These are phyloP conservation scores for Wickerhamiella sorbophila DNA, from an alignment of 805 yeast genomes.

Conservation along the genomic window DNA sequence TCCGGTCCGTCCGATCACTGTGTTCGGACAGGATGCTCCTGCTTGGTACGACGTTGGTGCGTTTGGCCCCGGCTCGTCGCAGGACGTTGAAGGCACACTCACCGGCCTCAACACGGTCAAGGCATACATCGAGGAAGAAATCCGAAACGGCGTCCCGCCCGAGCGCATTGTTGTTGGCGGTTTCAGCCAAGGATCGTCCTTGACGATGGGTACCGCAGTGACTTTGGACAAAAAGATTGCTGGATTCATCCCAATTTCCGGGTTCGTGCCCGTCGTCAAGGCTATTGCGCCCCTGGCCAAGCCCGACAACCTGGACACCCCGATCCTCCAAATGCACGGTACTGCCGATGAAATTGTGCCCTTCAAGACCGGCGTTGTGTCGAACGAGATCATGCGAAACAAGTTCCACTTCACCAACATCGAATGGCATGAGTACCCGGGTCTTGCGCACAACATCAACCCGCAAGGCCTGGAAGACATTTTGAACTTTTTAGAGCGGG, in stretches of 20 bases:
- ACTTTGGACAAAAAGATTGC: slow-evolving; percentile 41
- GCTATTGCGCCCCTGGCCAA: slow-evolving; percentile 9
- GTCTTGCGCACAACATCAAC: slow-evolving; percentile 53
- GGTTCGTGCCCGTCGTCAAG: slow-evolving; percentile 37
- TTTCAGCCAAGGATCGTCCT: slow-evolving; percentile 86
- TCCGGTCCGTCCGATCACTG: slow-evolving; percentile 53
- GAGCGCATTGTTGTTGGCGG: slow-evolving; percentile 77
- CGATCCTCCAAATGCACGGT: slow-evolving; percentile 85
- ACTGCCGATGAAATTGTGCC: slow-evolving; percentile 53
- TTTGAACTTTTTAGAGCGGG: slow-evolving; percentile 31
- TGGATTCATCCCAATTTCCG: slow-evolving; percentile 66
- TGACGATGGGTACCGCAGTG: slow-evolving; percentile 34
- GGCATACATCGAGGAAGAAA: slow-evolving; percentile 22
- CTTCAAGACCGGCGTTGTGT: slow-evolving; percentile 28
- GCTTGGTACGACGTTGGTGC: slow-evolving; percentile 71
- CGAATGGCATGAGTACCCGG: slow-evolving; percentile 40
- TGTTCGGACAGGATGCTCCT: slow-evolving; percentile 54
- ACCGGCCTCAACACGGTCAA: slow-evolving; percentile 22
- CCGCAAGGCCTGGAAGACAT: slow-evolving; percentile 53
- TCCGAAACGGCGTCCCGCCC: slow-evolving; percentile 24
- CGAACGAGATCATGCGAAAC: slow-evolving; percentile 32
- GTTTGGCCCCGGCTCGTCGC: slow-evolving; percentile 17
- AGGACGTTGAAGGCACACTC: slow-evolving; percentile 28
- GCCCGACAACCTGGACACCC: slow-evolving; percentile 45
- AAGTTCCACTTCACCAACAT: slow-evolving; percentile 33